phyloP scores from a whole-genome alignment of 768 basidiomycete genomes.

The Rhizopogon vulgaris region DNA sequence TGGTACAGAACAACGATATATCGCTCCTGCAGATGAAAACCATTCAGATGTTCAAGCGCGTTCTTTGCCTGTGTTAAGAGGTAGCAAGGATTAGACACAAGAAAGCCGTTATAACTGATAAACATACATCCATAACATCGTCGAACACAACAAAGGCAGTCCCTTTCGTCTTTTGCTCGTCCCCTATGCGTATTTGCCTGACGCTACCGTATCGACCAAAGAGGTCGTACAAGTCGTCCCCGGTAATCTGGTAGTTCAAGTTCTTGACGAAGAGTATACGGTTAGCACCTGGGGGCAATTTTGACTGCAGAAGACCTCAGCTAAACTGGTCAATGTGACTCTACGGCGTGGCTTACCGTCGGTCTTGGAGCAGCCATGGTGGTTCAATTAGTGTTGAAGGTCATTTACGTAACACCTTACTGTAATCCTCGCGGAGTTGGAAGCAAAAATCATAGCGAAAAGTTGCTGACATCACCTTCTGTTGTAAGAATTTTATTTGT shows the following conservation, averaged over 20 bases:
- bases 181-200: slow-evolving; percentile 91
- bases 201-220: slow-evolving; percentile 97
- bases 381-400: slow-evolving; percentile 1
- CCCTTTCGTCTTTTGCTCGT: slow-evolving; percentile 86
- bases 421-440: not conserved
- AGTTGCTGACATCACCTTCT: no score
- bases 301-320: slow-evolving; percentile 42
- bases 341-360: slow-evolving; percentile 35
- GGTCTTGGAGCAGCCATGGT: slow-evolving; percentile 67
- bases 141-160: slow-evolving; percentile 97
- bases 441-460: not conserved
- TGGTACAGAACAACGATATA: slow-evolving; percentile 98
- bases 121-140: slow-evolving; percentile 88
- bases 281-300: slow-evolving; percentile 89
- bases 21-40: slow-evolving; percentile 96
- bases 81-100: slow-evolving; percentile 11
- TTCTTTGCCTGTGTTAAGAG: slow-evolving; percentile 71
- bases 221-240: slow-evolving; percentile 92
- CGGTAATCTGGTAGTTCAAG: slow-evolving; percentile 86
- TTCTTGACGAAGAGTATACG: slow-evolving; percentile 93
- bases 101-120: not conserved
- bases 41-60: slow-evolving; percentile 93
- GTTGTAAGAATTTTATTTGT: no score
- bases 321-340: not conserved
- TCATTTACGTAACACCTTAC: slow-evolving; percentile 1